Conservation (phyloP, 441 rosid species). For the Populus hybrid region DNA sequence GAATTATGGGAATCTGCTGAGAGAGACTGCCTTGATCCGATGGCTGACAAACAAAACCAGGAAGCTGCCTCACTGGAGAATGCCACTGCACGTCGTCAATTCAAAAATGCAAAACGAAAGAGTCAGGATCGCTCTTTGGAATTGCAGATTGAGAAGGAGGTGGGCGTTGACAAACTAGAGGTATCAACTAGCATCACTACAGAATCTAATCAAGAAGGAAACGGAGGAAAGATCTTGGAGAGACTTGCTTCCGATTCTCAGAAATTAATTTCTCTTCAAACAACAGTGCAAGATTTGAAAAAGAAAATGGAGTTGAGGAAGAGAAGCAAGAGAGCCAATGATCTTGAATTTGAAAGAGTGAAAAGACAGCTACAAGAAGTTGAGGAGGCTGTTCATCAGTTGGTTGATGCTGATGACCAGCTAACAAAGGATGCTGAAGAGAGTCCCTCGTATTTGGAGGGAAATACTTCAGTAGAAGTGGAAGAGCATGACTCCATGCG, state of each 20-base stretch:
- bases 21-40: constrained; percentile 31
- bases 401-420: constrained; percentile 49
- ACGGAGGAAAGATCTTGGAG: constrained; percentile 58
- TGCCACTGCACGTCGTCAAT: constrained; percentile 16
- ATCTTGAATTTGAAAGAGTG: constrained; percentile 52
- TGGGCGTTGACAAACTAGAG: constrained; percentile 58
- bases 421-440: constrained; percentile 50
- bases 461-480: constrained; percentile 27
- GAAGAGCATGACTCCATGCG: constrained; percentile 31
- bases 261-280: constrained; percentile 56
- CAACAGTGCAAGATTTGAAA: constrained; percentile 58
- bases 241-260: constrained; percentile 67
- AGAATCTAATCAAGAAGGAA: constrained; percentile 37
- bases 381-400: constrained; percentile 60
- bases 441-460: constrained; percentile 27
- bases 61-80: constrained; percentile 17
- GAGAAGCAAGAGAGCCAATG: constrained; percentile 46
- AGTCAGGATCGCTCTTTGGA: constrained; percentile 41
- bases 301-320: constrained; percentile 52
- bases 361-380: constrained; percentile 59
- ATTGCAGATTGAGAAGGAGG: constrained; percentile 47
- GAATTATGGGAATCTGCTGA: constrained; percentile 59
- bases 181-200: constrained; percentile 36
- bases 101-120: constrained; percentile 28
- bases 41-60: constrained; percentile 25